phyloP scores from a whole-genome alignment of 2,329 filamentous ascomycete genomes.

The Diplodia scrobiculata region DNA sequence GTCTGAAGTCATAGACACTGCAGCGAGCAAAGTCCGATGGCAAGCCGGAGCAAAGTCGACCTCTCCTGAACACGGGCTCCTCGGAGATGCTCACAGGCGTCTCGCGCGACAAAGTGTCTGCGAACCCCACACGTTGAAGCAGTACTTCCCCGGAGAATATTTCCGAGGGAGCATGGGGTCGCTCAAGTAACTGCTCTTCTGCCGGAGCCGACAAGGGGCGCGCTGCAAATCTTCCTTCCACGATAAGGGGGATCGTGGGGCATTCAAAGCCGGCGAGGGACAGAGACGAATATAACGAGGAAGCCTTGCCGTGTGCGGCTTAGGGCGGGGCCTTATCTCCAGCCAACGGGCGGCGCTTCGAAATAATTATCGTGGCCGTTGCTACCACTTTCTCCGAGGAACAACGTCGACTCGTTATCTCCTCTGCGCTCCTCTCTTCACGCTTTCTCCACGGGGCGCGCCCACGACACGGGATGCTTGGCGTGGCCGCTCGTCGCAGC shows the following conservation, averaged over 20 bases:
- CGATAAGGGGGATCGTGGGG: slow-evolving; percentile 5
- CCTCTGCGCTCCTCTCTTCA: not conserved
- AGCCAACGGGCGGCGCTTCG: not conserved
- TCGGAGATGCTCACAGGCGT: not conserved
- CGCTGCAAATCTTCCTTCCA: not conserved
- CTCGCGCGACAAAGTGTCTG: not conserved
- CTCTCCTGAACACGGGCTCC: not conserved
- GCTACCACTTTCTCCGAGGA: not conserved
- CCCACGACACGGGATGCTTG: not conserved
- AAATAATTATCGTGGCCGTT: not conserved
- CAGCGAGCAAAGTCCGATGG: not conserved
- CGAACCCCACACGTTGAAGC: not conserved
- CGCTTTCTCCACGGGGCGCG: not conserved
- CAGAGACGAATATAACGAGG: not conserved
- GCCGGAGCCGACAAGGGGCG: not conserved
- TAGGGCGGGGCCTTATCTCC: not conserved
- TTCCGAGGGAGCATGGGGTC: not conserved
- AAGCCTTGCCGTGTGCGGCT: not conserved
- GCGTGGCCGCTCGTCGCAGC: no score
- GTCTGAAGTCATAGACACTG: not conserved
- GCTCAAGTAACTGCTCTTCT: not conserved
- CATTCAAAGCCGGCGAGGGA: not conserved
- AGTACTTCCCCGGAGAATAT: slow-evolving; percentile 19
- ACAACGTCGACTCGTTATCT: not conserved
- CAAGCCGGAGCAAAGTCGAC: no score